Evolutionary conservation across 805 yeast genomes (phyloP), one percentile per base, ranked within the genome.

Genomic region (Candida vaughaniae): DNA sequence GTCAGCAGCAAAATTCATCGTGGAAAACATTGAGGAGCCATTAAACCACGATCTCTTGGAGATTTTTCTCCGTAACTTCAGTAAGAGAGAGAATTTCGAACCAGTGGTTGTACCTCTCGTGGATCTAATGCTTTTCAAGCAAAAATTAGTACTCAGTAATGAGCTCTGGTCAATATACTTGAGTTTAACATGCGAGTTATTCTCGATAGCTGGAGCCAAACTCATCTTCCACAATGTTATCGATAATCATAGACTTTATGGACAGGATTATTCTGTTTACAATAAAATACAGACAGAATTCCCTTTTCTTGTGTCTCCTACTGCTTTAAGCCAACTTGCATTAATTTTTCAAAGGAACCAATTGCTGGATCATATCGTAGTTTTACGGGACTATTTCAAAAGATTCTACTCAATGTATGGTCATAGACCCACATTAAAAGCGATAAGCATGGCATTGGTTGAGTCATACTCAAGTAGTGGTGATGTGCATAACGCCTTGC

Each of bases 201-300:
- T 30, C 19, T 38, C 43, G 4, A 16, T 33, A n/a, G 35, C 36
- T 15, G 47, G 71, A 0, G 66, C 69, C 1, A 46, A 51, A 4
- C 38, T 65, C 30, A 50, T 64, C 2, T 68, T 57, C 41, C 70
- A 68, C 42, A 61, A 63, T 28, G 36, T 68, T 7, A 51, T 68
- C 3, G 62, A 60, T 31, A 58, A 62, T 26, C 31, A 42, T 29
- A 22, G 30, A n/a, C 36, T 43, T 22, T 55, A 54, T 35, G 29
- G 32, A 6, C 23, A 25, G 5, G 44, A 47, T 5, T 30, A 22
- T 25, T 39, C 42, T 3, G 17, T 28, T 1, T 28, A 33, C 17
- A 36, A 39, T 27, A 20, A 10, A 6, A 28, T 20, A 11, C 53
- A 41, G 12, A 30, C 51, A 1, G 31, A 32, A 5, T 41, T 56